These are phyloP conservation scores for Argentina anserina DNA, from an alignment of 306 rosid species.

Conservation along the genomic window DNA sequence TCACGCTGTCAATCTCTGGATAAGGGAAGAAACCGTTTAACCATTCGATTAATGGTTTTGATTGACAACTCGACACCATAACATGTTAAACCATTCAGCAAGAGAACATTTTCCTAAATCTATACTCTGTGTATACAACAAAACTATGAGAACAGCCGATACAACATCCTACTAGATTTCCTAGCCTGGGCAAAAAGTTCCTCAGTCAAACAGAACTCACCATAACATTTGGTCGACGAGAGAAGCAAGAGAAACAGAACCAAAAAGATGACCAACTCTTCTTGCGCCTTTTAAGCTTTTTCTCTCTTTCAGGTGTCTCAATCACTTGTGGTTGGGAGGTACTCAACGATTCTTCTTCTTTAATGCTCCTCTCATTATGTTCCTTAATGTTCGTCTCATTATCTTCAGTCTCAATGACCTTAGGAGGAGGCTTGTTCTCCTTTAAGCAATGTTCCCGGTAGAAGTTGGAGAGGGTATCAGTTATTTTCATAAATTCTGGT, in stretches of 20 bases:
- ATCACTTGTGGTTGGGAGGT: not conserved
- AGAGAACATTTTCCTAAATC: constrained; percentile 7
- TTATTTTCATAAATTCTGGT: constrained; percentile 51
- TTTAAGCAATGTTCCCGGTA: constrained; percentile 6
- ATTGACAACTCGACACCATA: not conserved
- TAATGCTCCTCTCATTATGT: not conserved
- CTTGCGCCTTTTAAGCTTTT: constrained; percentile 10
- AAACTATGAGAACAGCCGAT: not conserved
- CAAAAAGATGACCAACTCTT: constrained; percentile 8
- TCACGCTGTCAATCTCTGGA: not conserved
- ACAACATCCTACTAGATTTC: not conserved
- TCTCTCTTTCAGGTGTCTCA: not conserved
- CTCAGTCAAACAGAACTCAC: constrained; percentile 5
- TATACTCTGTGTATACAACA: constrained; percentile 6
- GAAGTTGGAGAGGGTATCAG: constrained; percentile 20
- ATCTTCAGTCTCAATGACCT: constrained; percentile 17
- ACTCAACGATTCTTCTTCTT: not conserved
- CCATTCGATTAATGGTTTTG: not conserved
- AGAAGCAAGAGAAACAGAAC: constrained; percentile 20
- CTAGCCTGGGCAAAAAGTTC: not conserved
- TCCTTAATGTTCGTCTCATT: not conserved
- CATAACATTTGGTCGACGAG: constrained; percentile 19
- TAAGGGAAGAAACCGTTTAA: not conserved
- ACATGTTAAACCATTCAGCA: not conserved
- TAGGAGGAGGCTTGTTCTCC: constrained; percentile 12